Evolutionary conservation across 805 yeast species (phyloP), one percentile per base, ranked within the genome.

Genomic region (Pichia gijzeniarum): DNA sequence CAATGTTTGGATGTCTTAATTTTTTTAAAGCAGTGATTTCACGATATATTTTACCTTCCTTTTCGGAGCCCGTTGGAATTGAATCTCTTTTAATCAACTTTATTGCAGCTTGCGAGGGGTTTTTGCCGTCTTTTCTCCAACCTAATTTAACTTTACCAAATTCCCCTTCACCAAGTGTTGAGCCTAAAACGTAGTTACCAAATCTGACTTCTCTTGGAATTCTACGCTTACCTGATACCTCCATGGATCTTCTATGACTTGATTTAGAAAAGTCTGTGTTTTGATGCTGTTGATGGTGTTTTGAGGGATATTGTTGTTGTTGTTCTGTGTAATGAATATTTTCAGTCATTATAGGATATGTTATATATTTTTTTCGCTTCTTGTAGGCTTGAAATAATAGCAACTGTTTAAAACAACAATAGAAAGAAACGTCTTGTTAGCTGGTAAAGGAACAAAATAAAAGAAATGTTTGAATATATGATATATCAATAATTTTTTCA

Each of bases 101-200:
- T 57, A 93, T 89, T 39, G 99, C 99, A 10, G 88, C 95, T 66
- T 89, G 95, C 33, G 83, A 76, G 3, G 88, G 83, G 48, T 79
- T 77, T 59, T 78, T 68, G 17, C 88, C 89, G 56, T 81, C 90
- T 61, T 85, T 86, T 49, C 95, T 74, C 97, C 97, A 91, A 13
- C 97, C 98, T 19, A 93, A 71, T 62, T 91, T 93, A 48, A 93
- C 99, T 64, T 93, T 91, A 48, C 99, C 99, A 64, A 93, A 93
- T 61, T 93, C 99, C 40, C 99, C 99, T 67, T 93, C 96, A 30
- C 99, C 99, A 13, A 93, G 69, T 0, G 99, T 91, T 13, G 95
- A 82, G 2, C 98, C 99, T 7, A 93, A 73, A 19, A 86, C 77
- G 59, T 90, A 93, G 13, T 86, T 80, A 21, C 99, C 99, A 61